Conservation (phyloP, 1,284 basidiomycete genomes). For the Cryptococcus sp. region DNA sequence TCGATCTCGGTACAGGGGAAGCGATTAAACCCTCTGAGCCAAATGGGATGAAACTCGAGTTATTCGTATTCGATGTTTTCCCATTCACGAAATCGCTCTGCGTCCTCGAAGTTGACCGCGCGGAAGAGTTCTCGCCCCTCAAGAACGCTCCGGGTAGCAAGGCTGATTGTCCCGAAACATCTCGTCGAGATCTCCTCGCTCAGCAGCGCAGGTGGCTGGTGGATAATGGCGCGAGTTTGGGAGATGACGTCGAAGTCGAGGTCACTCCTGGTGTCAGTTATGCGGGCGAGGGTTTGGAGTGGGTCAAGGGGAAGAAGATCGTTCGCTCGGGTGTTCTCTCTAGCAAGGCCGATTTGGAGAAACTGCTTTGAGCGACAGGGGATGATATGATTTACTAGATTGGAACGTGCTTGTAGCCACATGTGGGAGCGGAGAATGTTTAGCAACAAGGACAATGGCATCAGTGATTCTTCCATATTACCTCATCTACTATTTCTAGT, state of each 20-base stretch:
- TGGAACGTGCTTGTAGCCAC: too few species aligned
- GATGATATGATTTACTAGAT: too few species aligned
- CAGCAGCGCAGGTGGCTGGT: slow-evolving; percentile 86
- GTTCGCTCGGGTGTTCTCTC: slow-evolving; percentile 56
- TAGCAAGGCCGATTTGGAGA: slow-evolving; percentile 14
- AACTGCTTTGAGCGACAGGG: neutral
- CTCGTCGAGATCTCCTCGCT: slow-evolving; percentile 82
- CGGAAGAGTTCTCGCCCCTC: slow-evolving; percentile 92
- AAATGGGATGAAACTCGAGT: slow-evolving; percentile 99
- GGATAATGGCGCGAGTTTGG: slow-evolving; percentile 71
- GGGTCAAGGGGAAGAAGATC: slow-evolving; percentile 74
- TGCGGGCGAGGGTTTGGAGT: slow-evolving; percentile 85
- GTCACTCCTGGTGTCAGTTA: slow-evolving; percentile 86
- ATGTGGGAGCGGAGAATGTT: neutral
- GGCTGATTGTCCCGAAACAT: slow-evolving; percentile 91
- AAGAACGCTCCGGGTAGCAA: slow-evolving; percentile 96
- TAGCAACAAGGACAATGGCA: too few species aligned
- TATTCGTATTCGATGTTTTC: slow-evolving; percentile 99
- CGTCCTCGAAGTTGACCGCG: slow-evolving; percentile 84
- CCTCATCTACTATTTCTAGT: too few species aligned
- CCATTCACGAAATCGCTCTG: slow-evolving; percentile 82
- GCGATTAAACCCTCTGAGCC: slow-evolving; percentile 76
- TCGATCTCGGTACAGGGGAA: slow-evolving; percentile 67
- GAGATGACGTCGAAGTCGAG: slow-evolving; percentile 70
- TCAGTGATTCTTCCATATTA: too few species aligned